These are phyloP conservation scores for Dendrostoma leiphaemia DNA, from an alignment of 2,329 filamentous ascomycete species.

Conservation along the genomic window DNA sequence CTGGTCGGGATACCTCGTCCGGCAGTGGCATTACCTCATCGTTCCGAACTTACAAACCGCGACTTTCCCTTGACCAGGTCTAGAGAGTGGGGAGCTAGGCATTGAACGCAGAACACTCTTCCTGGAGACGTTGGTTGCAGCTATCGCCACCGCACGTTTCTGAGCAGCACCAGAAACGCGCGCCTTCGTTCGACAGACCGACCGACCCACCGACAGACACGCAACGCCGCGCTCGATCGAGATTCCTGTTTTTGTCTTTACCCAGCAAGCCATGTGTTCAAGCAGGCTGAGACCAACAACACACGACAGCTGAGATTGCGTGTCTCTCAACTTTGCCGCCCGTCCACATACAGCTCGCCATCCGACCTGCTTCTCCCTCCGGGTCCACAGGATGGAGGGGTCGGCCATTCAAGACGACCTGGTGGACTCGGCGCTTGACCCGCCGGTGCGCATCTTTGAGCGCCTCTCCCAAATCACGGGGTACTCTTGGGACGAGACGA, in stretches of 20 bases:
- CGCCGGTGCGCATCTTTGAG: constrained; percentile 68
- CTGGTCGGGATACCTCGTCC: neutral
- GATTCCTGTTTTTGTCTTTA: neutral
- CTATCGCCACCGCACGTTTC: neutral
- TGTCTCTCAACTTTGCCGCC: constrained; percentile 9
- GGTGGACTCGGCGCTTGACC: constrained; percentile 46
- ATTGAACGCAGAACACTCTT: neutral
- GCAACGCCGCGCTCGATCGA: neutral
- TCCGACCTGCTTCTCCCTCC: neutral
- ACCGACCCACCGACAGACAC: neutral
- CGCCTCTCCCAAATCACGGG: constrained; percentile 70
- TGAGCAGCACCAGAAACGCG: neutral
- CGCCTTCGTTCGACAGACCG: neutral
- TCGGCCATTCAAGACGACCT: constrained; percentile 49
- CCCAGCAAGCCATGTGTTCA: constrained; percentile 15
- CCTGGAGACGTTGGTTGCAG: too few species aligned
- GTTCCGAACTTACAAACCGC: neutral
- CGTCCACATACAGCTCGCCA: neutral
- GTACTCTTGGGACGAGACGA: constrained; percentile 72
- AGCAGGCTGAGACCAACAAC: constrained; percentile 13
- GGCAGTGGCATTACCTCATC: neutral
- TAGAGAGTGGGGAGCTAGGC: neutral
- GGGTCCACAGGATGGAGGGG: constrained; percentile 47
- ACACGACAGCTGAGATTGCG: constrained; percentile 19
- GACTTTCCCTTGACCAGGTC: neutral